phyloP scores from a whole-genome alignment of 768 basidiomycete species.

The Naganishia randhawae region DNA sequence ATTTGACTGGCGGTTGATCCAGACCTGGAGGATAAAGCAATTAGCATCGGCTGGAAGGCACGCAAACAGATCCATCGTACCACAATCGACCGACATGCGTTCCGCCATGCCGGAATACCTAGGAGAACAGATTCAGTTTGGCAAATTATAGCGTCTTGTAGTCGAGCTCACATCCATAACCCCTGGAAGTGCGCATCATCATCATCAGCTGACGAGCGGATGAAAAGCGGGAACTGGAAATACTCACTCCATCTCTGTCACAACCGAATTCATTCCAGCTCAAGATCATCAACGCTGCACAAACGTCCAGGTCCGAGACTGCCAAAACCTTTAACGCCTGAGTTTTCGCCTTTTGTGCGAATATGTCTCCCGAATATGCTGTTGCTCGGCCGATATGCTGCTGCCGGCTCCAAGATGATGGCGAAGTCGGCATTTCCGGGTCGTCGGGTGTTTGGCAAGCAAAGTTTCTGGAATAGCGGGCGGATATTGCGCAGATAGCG shows the following conservation, averaged over 20 bases:
- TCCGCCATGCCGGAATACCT: constrained; percentile 33
- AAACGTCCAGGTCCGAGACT: constrained; percentile 22
- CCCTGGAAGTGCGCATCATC: constrained; percentile 16
- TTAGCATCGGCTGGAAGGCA: neutral
- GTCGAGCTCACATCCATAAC: constrained; percentile 30
- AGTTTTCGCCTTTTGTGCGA: constrained; percentile 31
- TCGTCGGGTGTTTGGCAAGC: neutral
- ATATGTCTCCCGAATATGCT: constrained; percentile 21
- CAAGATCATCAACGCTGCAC: constrained; percentile 28
- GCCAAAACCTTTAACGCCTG: constrained; percentile 24
- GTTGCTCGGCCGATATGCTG: neutral
- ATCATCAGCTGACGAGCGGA: constrained; percentile 9
- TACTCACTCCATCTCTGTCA: constrained; percentile 31
- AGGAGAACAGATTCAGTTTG: neutral
- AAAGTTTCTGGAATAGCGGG: constrained; percentile 27
- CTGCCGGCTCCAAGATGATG: neutral
- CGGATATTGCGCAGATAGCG: constrained; percentile 29
- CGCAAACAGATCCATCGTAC: constrained; percentile 3
- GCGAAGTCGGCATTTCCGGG: neutral
- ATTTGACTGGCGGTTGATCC: constrained; percentile 5
- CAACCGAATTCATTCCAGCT: constrained; percentile 35
- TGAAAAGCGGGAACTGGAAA: no score
- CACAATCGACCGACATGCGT: constrained; percentile 33
- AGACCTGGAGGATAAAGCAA: constrained; percentile 9
- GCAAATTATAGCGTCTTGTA: neutral